Conservation (phyloP, 73 alveolate genomes). For the Paramecium tetraurelia region DNA sequence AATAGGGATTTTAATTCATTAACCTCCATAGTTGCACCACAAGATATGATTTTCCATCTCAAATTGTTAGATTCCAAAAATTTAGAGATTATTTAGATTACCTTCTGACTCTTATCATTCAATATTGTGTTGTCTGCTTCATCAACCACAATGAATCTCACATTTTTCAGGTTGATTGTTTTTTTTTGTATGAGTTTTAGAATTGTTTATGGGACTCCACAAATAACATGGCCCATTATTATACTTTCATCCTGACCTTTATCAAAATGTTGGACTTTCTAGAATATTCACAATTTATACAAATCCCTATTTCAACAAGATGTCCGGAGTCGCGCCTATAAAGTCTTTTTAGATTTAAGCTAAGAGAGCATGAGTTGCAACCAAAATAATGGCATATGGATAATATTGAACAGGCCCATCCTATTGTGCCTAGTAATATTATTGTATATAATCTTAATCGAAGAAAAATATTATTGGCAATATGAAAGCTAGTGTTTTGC, state of each 20-base stretch:
- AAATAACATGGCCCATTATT: conserved; percentile 23
- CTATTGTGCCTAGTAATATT: neutral
- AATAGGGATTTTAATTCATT: neutral
- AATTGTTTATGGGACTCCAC: conserved; percentile 39
- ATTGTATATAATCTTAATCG: neutral
- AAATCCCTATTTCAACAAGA: neutral
- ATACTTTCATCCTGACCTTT: neutral
- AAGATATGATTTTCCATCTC: conserved; percentile 7
- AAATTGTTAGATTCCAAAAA: neutral
- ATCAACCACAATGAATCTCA: conserved; percentile 4
- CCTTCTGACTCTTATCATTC: neutral
- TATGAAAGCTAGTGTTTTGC: conserved; percentile 27
- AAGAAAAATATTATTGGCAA: conserved; percentile 9
- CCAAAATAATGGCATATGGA: conserved; percentile 36
- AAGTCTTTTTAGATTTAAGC: conserved; percentile 5
- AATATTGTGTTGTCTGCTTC: conserved; percentile 41
- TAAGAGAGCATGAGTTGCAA: conserved; percentile 15
- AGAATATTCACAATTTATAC: neutral
- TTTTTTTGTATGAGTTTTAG: neutral
- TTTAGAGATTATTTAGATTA: neutral
- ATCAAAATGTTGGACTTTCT: conserved; percentile 39
- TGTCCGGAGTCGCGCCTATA: conserved; percentile 5
- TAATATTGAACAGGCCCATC: conserved; percentile 7
- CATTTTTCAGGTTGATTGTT: neutral
- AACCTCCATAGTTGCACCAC: conserved; percentile 41